A percentile compares a stretch with the other conserved stretches of the same genome.
Conservation (phyloP, 352 stramenopile species). For the Phytophthora meadii region DNA sequence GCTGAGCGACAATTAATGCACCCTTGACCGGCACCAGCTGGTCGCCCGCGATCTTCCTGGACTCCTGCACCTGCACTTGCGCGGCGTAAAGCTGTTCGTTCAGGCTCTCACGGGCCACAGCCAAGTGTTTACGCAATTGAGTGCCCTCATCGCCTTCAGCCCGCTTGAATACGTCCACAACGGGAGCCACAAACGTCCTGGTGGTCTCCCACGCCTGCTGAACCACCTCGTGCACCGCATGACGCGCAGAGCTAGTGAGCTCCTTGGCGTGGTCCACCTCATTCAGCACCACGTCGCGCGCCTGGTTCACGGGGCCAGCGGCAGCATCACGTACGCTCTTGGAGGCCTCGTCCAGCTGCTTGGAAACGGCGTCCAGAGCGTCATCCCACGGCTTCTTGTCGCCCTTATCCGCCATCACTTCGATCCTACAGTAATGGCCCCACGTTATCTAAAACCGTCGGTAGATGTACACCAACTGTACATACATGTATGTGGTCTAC, state of each 20-base stretch:
- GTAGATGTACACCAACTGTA: neutral
- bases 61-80: slow-evolving; percentile 58
- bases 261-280: slow-evolving; percentile 66
- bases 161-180: slow-evolving; percentile 72
- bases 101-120: slow-evolving; percentile 47
- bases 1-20: slow-evolving; percentile 49
- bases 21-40: slow-evolving; percentile 71
- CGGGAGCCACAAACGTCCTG: slow-evolving; percentile 49
- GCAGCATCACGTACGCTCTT: slow-evolving; percentile 55
- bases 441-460: slow-evolving; percentile 2
- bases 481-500: neutral
- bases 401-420: slow-evolving; percentile 46
- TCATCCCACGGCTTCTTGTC: slow-evolving; percentile 74
- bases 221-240: slow-evolving; percentile 46
- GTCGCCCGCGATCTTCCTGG: slow-evolving; percentile 60
- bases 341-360: slow-evolving; percentile 58
- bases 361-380: slow-evolving; percentile 46
- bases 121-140: slow-evolving; percentile 67
- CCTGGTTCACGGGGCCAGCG: slow-evolving; percentile 48
- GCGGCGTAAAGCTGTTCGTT: slow-evolving; percentile 72
- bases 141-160: slow-evolving; percentile 71
- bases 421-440: slow-evolving; percentile 9
- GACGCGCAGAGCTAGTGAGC: slow-evolving; percentile 63
- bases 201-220: slow-evolving; percentile 50
- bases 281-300: slow-evolving; percentile 45